These are phyloP conservation scores for Knufia fluminis DNA, from an alignment of 2,329 filamentous ascomycete genomes.

Conservation along the genomic window DNA sequence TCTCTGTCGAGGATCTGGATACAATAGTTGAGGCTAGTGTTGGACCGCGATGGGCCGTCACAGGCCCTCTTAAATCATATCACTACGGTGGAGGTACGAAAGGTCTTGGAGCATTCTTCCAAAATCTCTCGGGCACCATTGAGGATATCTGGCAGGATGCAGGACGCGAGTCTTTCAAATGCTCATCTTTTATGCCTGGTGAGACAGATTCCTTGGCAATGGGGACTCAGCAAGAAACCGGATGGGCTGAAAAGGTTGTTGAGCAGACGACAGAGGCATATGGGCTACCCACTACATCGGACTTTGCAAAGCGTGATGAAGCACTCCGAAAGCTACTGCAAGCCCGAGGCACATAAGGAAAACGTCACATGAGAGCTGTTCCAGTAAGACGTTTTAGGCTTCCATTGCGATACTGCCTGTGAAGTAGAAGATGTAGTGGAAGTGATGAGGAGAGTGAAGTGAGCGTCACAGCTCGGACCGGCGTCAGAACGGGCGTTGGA, in stretches of 20 bases:
- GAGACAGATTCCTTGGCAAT: background rate
- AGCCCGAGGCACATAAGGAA: background rate
- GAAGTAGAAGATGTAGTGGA: too few relatives aligned
- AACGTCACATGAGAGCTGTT: too few relatives aligned
- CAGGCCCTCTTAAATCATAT: conserved; percentile 51
- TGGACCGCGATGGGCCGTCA: conserved; percentile 47
- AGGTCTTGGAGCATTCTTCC: conserved; percentile 45
- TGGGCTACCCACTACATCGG: conserved; percentile 11
- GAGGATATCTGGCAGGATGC: conserved; percentile 46
- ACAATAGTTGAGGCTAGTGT: conserved; percentile 43
- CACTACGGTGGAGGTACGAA: conserved; percentile 48
- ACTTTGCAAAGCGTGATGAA: conserved; percentile 10
- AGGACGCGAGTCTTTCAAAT: conserved; percentile 28
- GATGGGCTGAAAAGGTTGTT: conserved; percentile 14
- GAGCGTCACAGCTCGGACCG: too few relatives aligned
- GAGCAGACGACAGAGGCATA: conserved; percentile 15
- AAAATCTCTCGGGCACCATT: conserved; percentile 48
- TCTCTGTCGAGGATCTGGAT: conserved; percentile 45
- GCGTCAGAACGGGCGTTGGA: too few relatives aligned
- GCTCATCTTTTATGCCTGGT: background rate
- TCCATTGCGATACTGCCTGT: too few relatives aligned
- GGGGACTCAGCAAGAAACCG: background rate
- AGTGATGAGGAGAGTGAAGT: too few relatives aligned
- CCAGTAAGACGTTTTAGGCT: too few relatives aligned
- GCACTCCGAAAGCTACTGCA: conserved; percentile 1